A percentile compares a stretch with the other conserved stretches of the same genome.
Evolutionary conservation across 2,329 filamentous ascomycete species (phyloP).

Genomic region (Pseudocercospora cruenta): DNA sequence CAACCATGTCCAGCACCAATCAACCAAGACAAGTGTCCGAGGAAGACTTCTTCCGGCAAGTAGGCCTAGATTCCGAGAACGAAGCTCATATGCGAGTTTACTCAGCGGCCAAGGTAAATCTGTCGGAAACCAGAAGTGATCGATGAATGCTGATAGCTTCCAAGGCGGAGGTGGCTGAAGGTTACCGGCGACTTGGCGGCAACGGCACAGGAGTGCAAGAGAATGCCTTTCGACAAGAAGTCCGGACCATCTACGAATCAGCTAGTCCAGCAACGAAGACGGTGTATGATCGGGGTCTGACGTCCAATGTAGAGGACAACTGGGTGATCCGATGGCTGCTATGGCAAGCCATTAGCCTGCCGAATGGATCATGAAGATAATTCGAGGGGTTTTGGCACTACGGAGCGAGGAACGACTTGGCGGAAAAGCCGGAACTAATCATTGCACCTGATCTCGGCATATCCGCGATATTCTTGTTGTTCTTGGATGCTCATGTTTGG

Average conservation of each 20-base stretch:
- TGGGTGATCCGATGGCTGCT: slow-evolving; percentile 54
- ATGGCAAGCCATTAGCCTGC: slow-evolving; percentile 42
- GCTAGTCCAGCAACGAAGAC: slow-evolving; percentile 42
- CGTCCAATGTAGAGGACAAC: slow-evolving; percentile 46
- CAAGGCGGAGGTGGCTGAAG: slow-evolving; percentile 3
- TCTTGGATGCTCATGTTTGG: slow-evolving; percentile 20
- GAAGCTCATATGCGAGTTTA: not conserved
- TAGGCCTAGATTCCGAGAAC: not conserved
- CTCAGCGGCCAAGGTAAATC: not conserved
- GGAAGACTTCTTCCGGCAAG: slow-evolving; percentile 6
- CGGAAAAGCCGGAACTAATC: not conserved
- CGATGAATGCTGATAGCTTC: not conserved
- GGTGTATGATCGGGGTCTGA: slow-evolving; percentile 46
- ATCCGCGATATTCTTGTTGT: not conserved
- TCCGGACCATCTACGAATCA: slow-evolving; percentile 42
- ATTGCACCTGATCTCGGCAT: not conserved
- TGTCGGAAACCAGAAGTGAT: not conserved
- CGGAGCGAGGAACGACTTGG: not conserved
- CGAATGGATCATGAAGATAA: slow-evolving; percentile 13
- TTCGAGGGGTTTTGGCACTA: not conserved
- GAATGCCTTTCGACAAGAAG: slow-evolving; percentile 47
- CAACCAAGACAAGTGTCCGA: slow-evolving; percentile 1
- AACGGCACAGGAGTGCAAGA: slow-evolving; percentile 43
- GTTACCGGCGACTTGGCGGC: not conserved
- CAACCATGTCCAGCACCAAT: not conserved